Evolutionary conservation across 164 flowering plant species (phyloP).

Genomic region (Stephania yunnanensis): DNA sequence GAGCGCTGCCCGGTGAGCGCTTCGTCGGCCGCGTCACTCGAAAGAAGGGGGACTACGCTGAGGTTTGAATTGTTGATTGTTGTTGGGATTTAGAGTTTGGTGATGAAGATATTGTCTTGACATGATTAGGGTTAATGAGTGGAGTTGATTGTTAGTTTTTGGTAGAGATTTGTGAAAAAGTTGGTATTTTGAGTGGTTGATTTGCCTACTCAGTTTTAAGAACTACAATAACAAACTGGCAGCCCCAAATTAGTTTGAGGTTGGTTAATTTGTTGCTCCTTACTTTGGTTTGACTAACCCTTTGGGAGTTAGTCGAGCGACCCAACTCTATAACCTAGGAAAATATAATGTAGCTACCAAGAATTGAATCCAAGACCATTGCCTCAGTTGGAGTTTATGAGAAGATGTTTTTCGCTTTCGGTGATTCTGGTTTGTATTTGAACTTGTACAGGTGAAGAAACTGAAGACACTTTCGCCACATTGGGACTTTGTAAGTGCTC

Average conservation of each 20-base stretch:
- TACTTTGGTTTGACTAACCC: no score
- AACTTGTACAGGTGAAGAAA: conserved; percentile 57
- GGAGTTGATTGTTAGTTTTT: not conserved
- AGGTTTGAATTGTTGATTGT: conserved; percentile 33
- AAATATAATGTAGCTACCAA: no score
- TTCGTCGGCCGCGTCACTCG: conserved; percentile 88
- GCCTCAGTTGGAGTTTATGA: not conserved
- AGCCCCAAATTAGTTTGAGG: no score
- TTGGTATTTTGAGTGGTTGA: not conserved
- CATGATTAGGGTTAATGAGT: not conserved
- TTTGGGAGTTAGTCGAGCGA: no score
- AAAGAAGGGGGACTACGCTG: conserved; percentile 73
- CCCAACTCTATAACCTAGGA: no score
- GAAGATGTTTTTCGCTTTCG: not conserved
- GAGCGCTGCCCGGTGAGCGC: conserved; percentile 92
- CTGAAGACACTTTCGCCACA: conserved; percentile 68
- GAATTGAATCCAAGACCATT: no score
- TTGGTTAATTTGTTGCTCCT: no score
- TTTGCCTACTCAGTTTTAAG: no score
- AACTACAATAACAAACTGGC: not conserved
- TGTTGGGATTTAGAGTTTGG: not conserved
- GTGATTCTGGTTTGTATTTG: conserved; percentile 1
- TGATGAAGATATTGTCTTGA: not conserved
- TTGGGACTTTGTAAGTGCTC: conserved; percentile 69
- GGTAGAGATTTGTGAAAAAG: not conserved